Conservation (phyloP, 257 asterid genomes). For the Agastache rugosa region DNA sequence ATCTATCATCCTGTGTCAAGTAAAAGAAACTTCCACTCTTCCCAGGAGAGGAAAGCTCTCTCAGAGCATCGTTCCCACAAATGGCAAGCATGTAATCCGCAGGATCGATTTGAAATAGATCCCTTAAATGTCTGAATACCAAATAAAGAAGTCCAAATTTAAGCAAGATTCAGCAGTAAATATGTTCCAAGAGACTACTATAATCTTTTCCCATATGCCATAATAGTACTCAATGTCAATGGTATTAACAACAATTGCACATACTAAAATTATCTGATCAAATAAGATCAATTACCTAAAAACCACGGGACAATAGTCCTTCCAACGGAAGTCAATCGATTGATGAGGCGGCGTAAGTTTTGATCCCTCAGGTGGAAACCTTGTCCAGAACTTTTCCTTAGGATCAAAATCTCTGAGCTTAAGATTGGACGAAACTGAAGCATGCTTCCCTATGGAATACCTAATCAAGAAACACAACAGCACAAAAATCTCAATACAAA, state of each 20-base stretch:
- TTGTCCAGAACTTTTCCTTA: conserved; percentile 89
- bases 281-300: conserved; percentile 57
- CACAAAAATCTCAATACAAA: conserved; percentile 9
- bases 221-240: neutral
- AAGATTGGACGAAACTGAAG: conserved; percentile 56
- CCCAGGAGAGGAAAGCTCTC: conserved; percentile 98
- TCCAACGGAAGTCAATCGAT: conserved; percentile 84
- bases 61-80: conserved; percentile 90
- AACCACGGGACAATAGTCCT: conserved; percentile 90
- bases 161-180: conserved; percentile 30
- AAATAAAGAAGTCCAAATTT: conserved; percentile 33
- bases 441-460: conserved; percentile 85
- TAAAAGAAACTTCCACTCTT: conserved; percentile 98
- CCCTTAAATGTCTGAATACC: conserved; percentile 75
- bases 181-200: neutral
- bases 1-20: conserved; percentile 94
- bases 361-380: conserved; percentile 88
- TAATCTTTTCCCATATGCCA: neutral
- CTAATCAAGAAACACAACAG: conserved; percentile 36
- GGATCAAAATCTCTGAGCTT: conserved; percentile 86
- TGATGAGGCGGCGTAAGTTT: conserved; percentile 85
- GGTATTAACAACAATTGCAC: neutral
- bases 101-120: conserved; percentile 91
- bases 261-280: neutral
- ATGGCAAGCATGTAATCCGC: conserved; percentile 98